phyloP scores from a whole-genome alignment of 371 early-diverging fungal genomes.

The Mortierella sp. region DNA sequence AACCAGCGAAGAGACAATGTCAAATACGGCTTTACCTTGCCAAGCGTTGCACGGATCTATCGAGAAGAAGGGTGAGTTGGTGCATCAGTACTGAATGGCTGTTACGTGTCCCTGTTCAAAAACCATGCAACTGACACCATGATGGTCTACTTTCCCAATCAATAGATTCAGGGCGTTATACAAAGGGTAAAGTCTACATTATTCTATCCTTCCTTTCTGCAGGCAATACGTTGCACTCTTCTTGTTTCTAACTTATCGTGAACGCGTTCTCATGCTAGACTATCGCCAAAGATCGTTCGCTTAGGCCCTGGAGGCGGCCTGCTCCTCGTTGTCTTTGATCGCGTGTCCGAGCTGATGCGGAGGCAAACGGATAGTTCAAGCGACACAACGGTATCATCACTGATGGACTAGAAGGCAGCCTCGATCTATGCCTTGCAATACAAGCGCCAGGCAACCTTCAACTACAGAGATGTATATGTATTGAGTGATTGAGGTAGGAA shows the following conservation, averaged over 20 bases:
- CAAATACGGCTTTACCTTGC: conserved; percentile 84
- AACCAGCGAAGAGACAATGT: conserved; percentile 70
- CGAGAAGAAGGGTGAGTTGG: conserved; percentile 83
- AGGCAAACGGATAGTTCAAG: conserved; percentile 48
- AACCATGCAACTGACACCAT: no score
- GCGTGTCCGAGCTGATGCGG: conserved; percentile 83
- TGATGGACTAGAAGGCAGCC: no score
- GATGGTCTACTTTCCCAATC: neutral
- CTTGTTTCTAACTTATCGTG: neutral
- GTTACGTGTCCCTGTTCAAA: neutral
- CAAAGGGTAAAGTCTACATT: conserved; percentile 36
- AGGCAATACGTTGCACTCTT: neutral
- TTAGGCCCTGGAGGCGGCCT: conserved; percentile 90
- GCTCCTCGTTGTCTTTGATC: conserved; percentile 89
- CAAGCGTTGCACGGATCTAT: conserved; percentile 74
- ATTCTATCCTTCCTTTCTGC: neutral
- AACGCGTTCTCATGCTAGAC: conserved; percentile 68
- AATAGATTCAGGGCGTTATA: conserved; percentile 78
- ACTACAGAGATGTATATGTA: no score
- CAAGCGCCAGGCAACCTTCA: no score
- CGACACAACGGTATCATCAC: no score
- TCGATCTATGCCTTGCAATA: no score
- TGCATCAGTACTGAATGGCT: neutral
- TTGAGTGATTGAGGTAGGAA: no score
- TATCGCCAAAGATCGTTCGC: conserved; percentile 92